Evolutionary conservation across 73 alveolate genomes (phyloP), one percentile per base, ranked within the genome.

Genomic region (Blepharisma japonicum): DNA sequence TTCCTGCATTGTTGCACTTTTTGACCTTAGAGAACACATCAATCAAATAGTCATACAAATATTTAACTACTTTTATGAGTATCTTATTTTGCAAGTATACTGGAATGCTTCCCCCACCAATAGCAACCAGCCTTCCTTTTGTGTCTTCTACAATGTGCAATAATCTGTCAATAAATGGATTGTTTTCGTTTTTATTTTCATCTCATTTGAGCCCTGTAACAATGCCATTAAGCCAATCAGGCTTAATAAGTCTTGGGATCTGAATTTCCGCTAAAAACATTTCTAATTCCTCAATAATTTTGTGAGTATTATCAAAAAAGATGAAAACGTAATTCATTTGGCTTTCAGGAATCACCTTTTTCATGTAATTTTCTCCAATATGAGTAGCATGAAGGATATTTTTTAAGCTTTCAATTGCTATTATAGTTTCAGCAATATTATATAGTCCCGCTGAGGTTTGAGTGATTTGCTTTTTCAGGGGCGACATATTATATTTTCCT

Each of bases 51-150:
- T 61, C 74, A n/a, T 18, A 11, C 2, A n/a, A 61, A 61, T 18
- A 9, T 18, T 61, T 14, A 1, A 25, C 74, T 14, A 5, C 47
- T 2, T 25, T n/a, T 0, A 2, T 25, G 14, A 61, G 47, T 18
- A 61, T 25, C 47, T 25, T 61, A 14, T n/a, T 11, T 25, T 61
- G 74, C 11, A 61, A 8, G 2, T 14, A 18, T 61, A 18, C 39
- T 1, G 74, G 74, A 2, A 61, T 61, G 47, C 74, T 61, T 5
- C 74, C 74, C 5, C 74, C 74, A 18, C 74, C 74, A 61, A 61
- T n/a, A 2, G 49, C 14, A 20, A 20, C 74, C 2, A 61, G 48
- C 5, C 23, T 61, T 25, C 23, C 49, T 5, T 61, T 61, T 2
- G 23, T 14, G 23, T 61, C 74, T 18, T 61, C 74, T 14, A 61